Evolutionary conservation across 371 early-diverging fungal genomes (phyloP).

Genomic region (Mucor lusitanicus): DNA sequence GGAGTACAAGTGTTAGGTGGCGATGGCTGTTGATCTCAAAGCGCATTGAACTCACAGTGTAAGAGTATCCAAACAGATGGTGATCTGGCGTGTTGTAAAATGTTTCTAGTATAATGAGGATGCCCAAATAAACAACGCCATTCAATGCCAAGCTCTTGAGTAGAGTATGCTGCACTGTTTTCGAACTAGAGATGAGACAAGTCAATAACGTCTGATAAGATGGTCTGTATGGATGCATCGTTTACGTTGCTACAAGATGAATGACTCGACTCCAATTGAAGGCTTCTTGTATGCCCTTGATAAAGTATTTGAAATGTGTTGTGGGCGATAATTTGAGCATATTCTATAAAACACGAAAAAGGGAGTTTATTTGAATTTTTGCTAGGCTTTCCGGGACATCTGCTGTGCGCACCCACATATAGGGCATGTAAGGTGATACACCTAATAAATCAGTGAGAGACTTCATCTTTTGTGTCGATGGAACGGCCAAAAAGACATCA

Average conservation of each 20-base stretch:
- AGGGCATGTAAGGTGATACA: no score
- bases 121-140: constrained; percentile 41
- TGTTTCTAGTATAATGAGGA: constrained; percentile 37
- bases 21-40: neutral
- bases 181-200: constrained; percentile 26
- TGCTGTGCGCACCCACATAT: no score
- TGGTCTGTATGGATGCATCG: neutral
- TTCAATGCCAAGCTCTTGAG: constrained; percentile 40
- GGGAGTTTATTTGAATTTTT: neutral
- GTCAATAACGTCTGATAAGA: neutral
- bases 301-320: constrained; percentile 26
- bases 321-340: neutral
- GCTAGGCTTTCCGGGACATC: no score
- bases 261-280: constrained; percentile 38
- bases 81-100: constrained; percentile 41
- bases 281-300: constrained; percentile 35
- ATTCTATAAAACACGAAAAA: neutral
- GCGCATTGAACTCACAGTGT: constrained; percentile 26
- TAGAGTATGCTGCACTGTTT: constrained; percentile 35
- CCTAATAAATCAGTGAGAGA: no score
- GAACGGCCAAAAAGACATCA: no score
- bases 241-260: constrained; percentile 36
- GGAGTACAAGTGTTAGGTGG: no score
- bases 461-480: no score
- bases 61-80: constrained; percentile 42